Evolutionary conservation across 805 yeast genomes (phyloP), one percentile per base, ranked within the genome.

Genomic region (Kluyveromyces aestuarii): DNA sequence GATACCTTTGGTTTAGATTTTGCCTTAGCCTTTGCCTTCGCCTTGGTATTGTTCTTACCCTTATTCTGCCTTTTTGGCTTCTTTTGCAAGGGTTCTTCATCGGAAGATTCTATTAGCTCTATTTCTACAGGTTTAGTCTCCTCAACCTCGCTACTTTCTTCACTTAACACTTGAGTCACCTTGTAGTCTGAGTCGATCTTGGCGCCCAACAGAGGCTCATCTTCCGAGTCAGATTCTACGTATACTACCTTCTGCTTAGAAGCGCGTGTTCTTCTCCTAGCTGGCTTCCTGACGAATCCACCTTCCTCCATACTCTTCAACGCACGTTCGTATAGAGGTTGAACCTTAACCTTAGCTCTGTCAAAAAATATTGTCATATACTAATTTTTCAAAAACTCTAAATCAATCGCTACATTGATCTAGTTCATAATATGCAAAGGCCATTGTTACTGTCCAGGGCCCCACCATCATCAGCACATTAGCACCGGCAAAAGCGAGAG

Each of bases 1-100:
- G 89, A 82, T 5, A 81, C 68, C 57, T 81, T 82, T 8, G 80
- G 82, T 55, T 61, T 67, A 53, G 61, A 66, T 14, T 62, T 61
- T 40, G 59, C 58, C 48, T 58, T 58, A 11, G 51, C 54, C 37
- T 52, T 55, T 8, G 51, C 44, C 6, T 55, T 48, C 40, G 57
- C 52, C 48, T 59, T 44, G 50, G 47, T 51, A 45, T 50, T 58
- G 40, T 52, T 60, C 42, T 48, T 58, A 11, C 45, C 46, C 13
- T 35, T 50, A 8, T 50, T 44, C 18, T 52, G 48, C 19, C 58
- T 50, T 59, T 36, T 61, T 52, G 51, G 55, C 57, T 49, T 56
- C 49, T 54, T 54, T 33, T 33, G 36, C 50, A 56, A 48, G 6
- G 50, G 55, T 27, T 50, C 52, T 18, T 55, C 56, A 13, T 50